phyloP scores from a whole-genome alignment of 129 eudicot species.

The Pseudognaphalium luteoalbum region DNA sequence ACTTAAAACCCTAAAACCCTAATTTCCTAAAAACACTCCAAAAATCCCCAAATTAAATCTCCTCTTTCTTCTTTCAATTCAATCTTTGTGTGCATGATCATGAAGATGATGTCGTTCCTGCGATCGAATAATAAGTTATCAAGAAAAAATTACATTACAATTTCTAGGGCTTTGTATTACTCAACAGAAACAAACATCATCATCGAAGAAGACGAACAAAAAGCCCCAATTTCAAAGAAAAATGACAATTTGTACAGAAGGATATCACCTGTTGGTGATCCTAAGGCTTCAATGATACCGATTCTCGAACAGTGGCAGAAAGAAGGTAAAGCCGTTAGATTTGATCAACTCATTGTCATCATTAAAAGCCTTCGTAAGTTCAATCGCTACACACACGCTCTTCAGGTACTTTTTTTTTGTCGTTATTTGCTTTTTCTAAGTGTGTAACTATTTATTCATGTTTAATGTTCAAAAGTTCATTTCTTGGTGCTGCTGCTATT shows the following conservation, averaged over 20 bases:
- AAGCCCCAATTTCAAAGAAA: neutral
- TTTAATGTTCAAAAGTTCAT: neutral
- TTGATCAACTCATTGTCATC: conserved; percentile 28
- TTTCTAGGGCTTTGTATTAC: conserved; percentile 32
- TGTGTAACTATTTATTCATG: neutral
- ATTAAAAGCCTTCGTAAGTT: conserved; percentile 42
- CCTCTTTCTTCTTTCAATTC: neutral
- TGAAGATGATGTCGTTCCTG: conserved; percentile 30
- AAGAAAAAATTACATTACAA: conserved; percentile 17
- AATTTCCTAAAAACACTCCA: conserved; percentile 2
- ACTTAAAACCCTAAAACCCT: conserved; percentile 1
- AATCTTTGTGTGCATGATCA: neutral
- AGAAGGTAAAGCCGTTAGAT: conserved; percentile 32
- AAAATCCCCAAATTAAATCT: conserved; percentile 9
- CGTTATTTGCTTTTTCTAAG: neutral
- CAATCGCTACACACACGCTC: conserved; percentile 47
- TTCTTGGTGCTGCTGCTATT: neutral
- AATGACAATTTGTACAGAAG: conserved; percentile 38
- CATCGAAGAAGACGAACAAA: conserved; percentile 3
- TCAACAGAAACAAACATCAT: conserved; percentile 27
- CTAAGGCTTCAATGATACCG: conserved; percentile 40
- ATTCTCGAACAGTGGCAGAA: conserved; percentile 51
- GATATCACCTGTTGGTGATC: conserved; percentile 35
- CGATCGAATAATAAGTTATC: conserved; percentile 17
- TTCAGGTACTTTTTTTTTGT: conserved; percentile 32